Conservation (phyloP, 1,284 basidiomycete genomes). For the Ustanciosporium gigantosporum region DNA sequence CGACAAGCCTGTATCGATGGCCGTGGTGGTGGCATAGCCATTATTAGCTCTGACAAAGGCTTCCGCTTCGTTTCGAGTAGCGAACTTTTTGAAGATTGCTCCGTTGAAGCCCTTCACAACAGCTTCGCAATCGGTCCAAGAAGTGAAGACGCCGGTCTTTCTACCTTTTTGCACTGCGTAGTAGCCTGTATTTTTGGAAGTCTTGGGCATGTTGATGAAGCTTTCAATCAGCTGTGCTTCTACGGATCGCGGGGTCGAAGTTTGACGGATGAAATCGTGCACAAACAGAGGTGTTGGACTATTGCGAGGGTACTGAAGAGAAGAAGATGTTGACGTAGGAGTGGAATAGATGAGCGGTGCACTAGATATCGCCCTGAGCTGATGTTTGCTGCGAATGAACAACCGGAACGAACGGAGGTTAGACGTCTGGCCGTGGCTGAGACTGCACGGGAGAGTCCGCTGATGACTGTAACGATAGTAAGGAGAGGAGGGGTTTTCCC, state of each 20-base stretch:
- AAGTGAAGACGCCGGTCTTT: slow-evolving; percentile 46
- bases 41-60: slow-evolving; percentile 14
- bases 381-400: too few species aligned
- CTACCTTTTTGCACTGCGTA: slow-evolving; percentile 53
- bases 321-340: too few species aligned
- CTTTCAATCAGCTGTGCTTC: not conserved
- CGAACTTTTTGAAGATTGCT: slow-evolving; percentile 71
- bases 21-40: slow-evolving; percentile 2
- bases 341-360: too few species aligned
- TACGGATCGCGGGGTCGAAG: too few species aligned
- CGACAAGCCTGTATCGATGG: not conserved
- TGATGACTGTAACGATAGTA: too few species aligned
- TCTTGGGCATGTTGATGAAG: slow-evolving; percentile 19
- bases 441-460: too few species aligned
- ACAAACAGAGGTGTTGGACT: not conserved
- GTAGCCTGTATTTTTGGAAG: slow-evolving; percentile 11
- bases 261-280: not conserved
- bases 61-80: slow-evolving; percentile 65
- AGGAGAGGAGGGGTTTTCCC: too few species aligned
- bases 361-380: too few species aligned
- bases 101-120: slow-evolving; percentile 69
- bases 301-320: too few species aligned
- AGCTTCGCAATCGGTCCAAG: slow-evolving; percentile 66
- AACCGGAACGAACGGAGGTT: too few species aligned
- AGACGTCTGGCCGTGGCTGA: too few species aligned